Conservation (phyloP, 73 alveolate species). For the Paramecium sexaurelia region DNA sequence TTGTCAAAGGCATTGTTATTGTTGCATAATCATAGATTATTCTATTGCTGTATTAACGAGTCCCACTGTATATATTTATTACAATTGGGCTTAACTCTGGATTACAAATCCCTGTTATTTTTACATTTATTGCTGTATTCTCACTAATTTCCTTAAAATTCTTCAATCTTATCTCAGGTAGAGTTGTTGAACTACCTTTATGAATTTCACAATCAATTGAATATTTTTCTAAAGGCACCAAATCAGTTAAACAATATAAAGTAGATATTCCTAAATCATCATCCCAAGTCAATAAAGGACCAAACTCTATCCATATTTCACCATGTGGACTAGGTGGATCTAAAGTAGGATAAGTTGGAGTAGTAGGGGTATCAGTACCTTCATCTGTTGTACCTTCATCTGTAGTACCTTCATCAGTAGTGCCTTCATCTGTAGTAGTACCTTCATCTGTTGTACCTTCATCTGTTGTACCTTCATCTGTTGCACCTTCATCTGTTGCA, state of each 20-base stretch:
- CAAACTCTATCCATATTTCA: constrained; percentile 26
- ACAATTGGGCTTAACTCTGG: neutral
- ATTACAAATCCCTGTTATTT: neutral
- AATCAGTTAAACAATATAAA: constrained; percentile 17
- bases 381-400: neutral
- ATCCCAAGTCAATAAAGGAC: constrained; percentile 41
- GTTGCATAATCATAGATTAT: constrained; percentile 22
- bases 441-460: neutral
- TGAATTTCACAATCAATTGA: neutral
- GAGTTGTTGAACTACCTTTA: neutral
- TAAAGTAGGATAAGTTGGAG: neutral
- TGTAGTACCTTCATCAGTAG: neutral
- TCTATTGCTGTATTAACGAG: neutral
- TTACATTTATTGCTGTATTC: neutral
- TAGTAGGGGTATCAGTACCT: neutral
- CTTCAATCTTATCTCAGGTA: neutral
- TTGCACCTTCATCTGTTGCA: constrained; percentile 25
- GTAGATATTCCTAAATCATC: neutral
- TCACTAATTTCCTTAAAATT: constrained; percentile 13
- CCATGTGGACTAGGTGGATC: constrained; percentile 12
- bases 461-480: constrained; percentile 29
- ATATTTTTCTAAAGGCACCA: neutral
- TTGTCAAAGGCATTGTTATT: neutral
- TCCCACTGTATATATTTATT: neutral
- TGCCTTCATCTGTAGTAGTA: neutral